Percentiles rank a stretch among this genome's conserved stretches.
Conservation (phyloP, 306 rosid species). For the Quercus parvula region DNA sequence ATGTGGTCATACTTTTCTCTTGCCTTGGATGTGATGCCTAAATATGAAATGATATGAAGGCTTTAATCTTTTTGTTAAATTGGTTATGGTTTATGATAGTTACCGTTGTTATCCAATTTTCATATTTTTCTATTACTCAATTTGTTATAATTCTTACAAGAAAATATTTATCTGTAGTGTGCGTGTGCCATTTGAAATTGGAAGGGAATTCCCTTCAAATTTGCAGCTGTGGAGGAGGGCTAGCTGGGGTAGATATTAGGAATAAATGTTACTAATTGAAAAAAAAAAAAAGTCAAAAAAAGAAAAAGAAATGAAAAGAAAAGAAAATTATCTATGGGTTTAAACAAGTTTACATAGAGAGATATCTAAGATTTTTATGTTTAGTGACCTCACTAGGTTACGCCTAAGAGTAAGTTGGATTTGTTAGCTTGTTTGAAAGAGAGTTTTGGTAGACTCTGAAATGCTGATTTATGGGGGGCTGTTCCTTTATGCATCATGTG, state of each 20-base stretch:
- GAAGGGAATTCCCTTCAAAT: neutral
- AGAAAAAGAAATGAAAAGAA: neutral
- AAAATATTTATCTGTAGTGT: neutral
- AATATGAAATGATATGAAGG: neutral
- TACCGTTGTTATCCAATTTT: conserved; percentile 5
- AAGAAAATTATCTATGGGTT: neutral
- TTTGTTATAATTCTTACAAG: conserved; percentile 4
- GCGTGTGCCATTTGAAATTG: neutral
- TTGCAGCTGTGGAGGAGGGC: neutral
- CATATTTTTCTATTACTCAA: neutral
- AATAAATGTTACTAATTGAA: neutral
- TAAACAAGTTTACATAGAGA: neutral
- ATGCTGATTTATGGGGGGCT: no score
- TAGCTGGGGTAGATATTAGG: neutral
- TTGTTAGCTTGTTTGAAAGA: no score
- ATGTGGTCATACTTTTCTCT: conserved; percentile 8
- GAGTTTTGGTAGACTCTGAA: no score
- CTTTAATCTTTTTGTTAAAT: neutral
- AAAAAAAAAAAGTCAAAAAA: neutral
- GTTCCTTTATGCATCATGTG: no score
- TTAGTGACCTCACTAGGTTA: neutral
- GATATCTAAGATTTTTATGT: neutral
- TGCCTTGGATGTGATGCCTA: neutral
- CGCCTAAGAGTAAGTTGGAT: no score
- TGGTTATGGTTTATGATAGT: conserved; percentile 14